Conservation (phyloP, 192 early-diverging fungal genomes). For the Pilobolus umbonatus region DNA sequence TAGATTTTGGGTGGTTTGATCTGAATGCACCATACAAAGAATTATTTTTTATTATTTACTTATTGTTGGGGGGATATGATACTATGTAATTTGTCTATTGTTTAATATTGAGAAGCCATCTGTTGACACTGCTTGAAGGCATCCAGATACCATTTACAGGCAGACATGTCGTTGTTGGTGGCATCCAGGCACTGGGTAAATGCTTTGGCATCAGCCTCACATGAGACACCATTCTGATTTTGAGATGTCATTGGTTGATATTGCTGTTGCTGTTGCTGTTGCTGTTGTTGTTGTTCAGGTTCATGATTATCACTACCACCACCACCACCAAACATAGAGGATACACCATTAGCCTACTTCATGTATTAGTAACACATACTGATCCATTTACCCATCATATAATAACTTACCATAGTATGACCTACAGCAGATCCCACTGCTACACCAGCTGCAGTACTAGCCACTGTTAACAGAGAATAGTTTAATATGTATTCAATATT, state of each 20-base stretch:
- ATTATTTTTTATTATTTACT: too few relatives aligned
- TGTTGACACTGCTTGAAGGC: conserved; percentile 85
- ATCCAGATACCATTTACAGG: conserved; percentile 90
- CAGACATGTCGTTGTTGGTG: conserved; percentile 70
- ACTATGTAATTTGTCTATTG: neutral
- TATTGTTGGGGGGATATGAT: too few relatives aligned
- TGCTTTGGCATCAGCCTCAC: conserved; percentile 72
- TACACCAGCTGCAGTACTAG: conserved; percentile 87
- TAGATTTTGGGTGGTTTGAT: too few relatives aligned
- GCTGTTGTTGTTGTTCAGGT: conserved; percentile 33
- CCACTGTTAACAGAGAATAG: conserved; percentile 45
- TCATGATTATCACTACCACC: conserved; percentile 34
- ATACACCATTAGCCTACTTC: conserved; percentile 12
- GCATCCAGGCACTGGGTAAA: conserved; percentile 84
- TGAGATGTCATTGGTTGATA: conserved; percentile 30
- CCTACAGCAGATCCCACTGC: conserved; percentile 83
- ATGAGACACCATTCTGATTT: conserved; percentile 33
- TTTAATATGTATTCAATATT: neutral
- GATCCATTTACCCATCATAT: too few relatives aligned
- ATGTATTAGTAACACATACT: neutral
- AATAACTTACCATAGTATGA: conserved; percentile 46
- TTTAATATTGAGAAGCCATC: conserved; percentile 41
- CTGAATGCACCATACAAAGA: too few relatives aligned
- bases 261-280: conserved; percentile 23
- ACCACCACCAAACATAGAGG: conserved; percentile 27